phyloP scores from a whole-genome alignment of 805 yeast genomes.

The Danielozyma ontarioensis region DNA sequence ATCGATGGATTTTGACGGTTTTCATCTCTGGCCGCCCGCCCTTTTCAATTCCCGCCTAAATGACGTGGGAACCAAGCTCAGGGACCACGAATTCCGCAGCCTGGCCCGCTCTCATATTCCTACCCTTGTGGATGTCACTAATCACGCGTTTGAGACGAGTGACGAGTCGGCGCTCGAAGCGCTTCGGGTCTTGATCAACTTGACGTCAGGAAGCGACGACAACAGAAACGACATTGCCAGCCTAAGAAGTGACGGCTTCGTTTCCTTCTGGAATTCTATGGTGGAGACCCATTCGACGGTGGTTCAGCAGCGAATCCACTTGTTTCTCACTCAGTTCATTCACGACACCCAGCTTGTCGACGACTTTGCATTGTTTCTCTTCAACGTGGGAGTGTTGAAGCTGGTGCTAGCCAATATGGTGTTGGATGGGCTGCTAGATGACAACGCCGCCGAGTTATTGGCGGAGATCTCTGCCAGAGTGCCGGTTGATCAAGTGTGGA shows the following conservation, averaged over 20 bases:
- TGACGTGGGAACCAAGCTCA: conserved; percentile 5
- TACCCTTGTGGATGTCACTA: conserved; percentile 5
- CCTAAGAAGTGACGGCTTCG: neutral
- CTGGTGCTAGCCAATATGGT: neutral
- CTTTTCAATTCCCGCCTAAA: too few species aligned
- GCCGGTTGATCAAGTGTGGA: conserved; percentile 1
- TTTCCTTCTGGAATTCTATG: conserved; percentile 1
- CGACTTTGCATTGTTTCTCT: conserved; percentile 12
- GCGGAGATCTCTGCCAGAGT: conserved; percentile 6
- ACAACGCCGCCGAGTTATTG: conserved; percentile 4
- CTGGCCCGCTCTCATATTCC: conserved; percentile 1
- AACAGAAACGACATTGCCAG: conserved; percentile 9
- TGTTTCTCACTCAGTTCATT: conserved; percentile 29
- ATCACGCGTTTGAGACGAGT: neutral
- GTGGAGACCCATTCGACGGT: conserved; percentile 3
- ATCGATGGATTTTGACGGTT: too few species aligned
- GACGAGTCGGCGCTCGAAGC: conserved; percentile 10
- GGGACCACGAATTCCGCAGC: conserved; percentile 3
- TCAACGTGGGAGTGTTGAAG: neutral
- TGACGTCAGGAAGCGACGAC: conserved; percentile 28
- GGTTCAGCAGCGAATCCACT: conserved; percentile 8
- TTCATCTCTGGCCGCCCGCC: too few species aligned
- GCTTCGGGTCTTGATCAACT: conserved; percentile 28
- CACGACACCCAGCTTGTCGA: conserved; percentile 16
- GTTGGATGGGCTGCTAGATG: neutral